Base-by-base conservation (phyloP, 352 stramenopile genomes). In the Phytophthora kernoviae region DNA sequence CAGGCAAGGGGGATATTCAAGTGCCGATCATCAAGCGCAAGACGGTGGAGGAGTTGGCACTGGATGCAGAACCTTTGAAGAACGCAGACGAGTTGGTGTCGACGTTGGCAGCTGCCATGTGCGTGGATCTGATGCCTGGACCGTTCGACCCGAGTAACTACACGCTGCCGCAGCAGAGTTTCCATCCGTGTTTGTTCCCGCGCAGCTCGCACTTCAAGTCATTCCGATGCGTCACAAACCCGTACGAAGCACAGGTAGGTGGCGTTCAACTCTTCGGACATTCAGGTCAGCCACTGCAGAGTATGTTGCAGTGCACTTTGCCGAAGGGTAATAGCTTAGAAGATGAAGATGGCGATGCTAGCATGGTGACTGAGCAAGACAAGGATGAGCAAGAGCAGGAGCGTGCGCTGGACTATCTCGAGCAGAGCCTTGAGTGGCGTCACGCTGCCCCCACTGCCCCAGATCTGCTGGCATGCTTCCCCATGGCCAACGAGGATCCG, bases 121-220 rank as follows among this genome's bases (percentile, higher is more conserved):
- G 88, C n/a, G 78, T 98, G 7, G 96, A 98, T 60, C 67, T 98
- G 21, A 88, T 98, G 72, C 94, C 94, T 1, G 93, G 93, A 22
- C 65, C 70, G 20, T 76, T 71, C 33, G 96, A 98, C 70, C 96
- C 95, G 1, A 96, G 80, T 61, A 93, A 91, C 62, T 87, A 90
- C 53, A 76, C 80, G 41, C 83, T 98, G 66, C 96, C 96, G 10
- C 96, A 99, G 73, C 89, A 98, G 67, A 96, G 95, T 12, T 82
- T 99, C 27, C 96, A 99, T 68, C 79, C 80, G 20, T 98, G 90
- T 72, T 57, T 99, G 8, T 88, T 99, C 43, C 96, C 90, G 14
- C 75, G 88, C 36, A 87, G 83, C 15, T 72, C 72, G 7, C 72
- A 84, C 18, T 98, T 96, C 65, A 70, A 83, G 40, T 84, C 75